Evolutionary conservation across 495 filamentous ascomycete species (phyloP).

Genomic region (Daldinia childiae): DNA sequence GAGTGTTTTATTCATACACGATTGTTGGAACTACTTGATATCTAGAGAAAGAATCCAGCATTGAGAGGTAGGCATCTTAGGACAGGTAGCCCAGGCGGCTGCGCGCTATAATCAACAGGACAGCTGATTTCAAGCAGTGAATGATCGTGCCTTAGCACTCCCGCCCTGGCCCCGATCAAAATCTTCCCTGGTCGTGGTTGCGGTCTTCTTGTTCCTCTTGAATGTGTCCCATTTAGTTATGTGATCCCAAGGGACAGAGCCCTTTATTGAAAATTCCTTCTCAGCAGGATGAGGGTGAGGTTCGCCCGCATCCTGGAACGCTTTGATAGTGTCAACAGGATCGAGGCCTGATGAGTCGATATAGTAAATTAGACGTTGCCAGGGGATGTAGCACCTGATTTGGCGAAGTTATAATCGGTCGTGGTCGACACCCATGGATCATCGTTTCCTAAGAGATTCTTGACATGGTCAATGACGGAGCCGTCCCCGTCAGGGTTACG

Average conservation of each 20-base stretch:
- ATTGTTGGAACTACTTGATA: not conserved
- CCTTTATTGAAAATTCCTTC: not conserved
- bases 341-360: not conserved
- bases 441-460: not conserved
- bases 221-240: not conserved
- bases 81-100: not conserved
- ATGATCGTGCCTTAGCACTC: not conserved
- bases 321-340: not conserved
- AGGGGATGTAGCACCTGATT: not conserved
- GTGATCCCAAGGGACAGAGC: not conserved
- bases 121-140: not conserved
- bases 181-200: not conserved
- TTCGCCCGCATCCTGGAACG: not conserved
- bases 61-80: not conserved
- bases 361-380: not conserved
- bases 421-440: not conserved
- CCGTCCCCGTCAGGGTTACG: not conserved
- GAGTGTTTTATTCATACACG: not conserved
- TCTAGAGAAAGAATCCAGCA: not conserved
- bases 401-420: not conserved
- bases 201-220: not conserved
- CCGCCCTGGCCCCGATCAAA: not conserved
- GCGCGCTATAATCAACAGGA: not conserved
- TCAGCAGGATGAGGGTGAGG: not conserved
- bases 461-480: not conserved